phyloP scores from a whole-genome alignment of 225 moss, liverwort and hornwort species.

The Pleurozium schreberi region DNA sequence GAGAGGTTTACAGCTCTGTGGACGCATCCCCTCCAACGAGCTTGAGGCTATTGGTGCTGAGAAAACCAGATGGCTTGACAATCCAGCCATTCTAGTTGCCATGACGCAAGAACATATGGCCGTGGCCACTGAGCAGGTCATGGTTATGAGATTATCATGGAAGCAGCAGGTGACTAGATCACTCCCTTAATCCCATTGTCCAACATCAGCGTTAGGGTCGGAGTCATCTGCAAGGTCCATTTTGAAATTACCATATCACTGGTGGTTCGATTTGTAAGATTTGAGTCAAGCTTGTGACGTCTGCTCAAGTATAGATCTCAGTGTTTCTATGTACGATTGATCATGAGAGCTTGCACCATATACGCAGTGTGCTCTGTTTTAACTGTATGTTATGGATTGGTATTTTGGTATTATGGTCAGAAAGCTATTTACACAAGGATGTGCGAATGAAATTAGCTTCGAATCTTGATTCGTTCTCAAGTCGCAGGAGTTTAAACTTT shows the following conservation, averaged over 20 bases:
- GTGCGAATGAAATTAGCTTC: background rate
- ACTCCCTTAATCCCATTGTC: background rate
- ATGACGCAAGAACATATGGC: conserved; percentile 66
- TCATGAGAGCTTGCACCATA: background rate
- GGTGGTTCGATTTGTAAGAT: background rate
- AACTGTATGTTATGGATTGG: background rate
- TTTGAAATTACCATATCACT: background rate
- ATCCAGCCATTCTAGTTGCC: conserved; percentile 53
- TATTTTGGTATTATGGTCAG: background rate
- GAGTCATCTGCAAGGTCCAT: background rate
- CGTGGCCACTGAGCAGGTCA: conserved; percentile 46
- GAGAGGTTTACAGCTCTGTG: conserved; percentile 71
- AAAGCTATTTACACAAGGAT: background rate
- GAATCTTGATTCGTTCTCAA: background rate
- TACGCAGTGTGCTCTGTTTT: background rate
- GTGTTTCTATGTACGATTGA: background rate
- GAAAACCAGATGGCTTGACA: conserved; percentile 75
- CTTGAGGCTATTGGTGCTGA: conserved; percentile 59
- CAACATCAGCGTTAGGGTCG: background rate
- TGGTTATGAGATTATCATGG: conserved; percentile 80
- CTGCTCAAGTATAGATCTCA: background rate
- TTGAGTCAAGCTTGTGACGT: background rate
- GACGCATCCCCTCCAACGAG: conserved; percentile 49
- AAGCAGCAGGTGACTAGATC: conserved; percentile 30
- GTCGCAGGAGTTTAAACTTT: background rate